Conservation (phyloP, 1,139 yeast genomes). For the Geotrichum klebahnii region DNA sequence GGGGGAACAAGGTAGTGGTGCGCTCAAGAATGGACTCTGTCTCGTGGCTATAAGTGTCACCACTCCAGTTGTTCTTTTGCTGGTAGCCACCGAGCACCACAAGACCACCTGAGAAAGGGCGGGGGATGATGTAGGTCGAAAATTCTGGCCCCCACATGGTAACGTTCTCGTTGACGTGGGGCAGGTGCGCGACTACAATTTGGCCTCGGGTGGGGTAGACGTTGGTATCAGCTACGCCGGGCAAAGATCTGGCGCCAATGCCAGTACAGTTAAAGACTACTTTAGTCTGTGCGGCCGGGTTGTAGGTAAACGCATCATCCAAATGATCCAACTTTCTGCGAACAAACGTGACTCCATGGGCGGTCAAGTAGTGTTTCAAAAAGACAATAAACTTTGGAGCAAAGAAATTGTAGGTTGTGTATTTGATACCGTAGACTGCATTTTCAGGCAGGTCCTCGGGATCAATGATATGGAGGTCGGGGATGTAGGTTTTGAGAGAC, state of each 20-base stretch:
- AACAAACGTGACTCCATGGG: conserved; percentile 49
- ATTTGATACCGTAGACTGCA: conserved; percentile 51
- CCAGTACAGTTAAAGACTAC: conserved; percentile 69
- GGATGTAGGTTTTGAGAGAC: conserved; percentile 47
- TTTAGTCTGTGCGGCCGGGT: conserved; percentile 35
- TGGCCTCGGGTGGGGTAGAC: conserved; percentile 68
- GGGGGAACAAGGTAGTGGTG: conserved; percentile 45
- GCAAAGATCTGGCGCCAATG: conserved; percentile 53
- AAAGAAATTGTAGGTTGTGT: conserved; percentile 62
- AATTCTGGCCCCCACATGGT: conserved; percentile 26
- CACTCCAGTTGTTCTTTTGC: conserved; percentile 56
- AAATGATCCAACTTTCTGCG: conserved; percentile 50
- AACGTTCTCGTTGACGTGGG: conserved; percentile 33
- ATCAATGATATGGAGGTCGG: conserved; percentile 36
- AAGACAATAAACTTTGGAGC: conserved; percentile 55
- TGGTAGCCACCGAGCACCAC: conserved; percentile 65
- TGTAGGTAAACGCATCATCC: conserved; percentile 48
- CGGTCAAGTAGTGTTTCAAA: conserved; percentile 44
- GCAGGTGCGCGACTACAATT: conserved; percentile 57
- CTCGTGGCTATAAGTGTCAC: conserved; percentile 52
- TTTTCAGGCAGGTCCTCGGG: conserved; percentile 46
- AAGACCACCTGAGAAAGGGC: conserved; percentile 59
- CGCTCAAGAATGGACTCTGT: conserved; percentile 57
- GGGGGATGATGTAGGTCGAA: conserved; percentile 56
- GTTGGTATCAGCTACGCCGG: conserved; percentile 53